phyloP scores from a whole-genome alignment of 805 yeast genomes.

The Starmerella asiatica region DNA sequence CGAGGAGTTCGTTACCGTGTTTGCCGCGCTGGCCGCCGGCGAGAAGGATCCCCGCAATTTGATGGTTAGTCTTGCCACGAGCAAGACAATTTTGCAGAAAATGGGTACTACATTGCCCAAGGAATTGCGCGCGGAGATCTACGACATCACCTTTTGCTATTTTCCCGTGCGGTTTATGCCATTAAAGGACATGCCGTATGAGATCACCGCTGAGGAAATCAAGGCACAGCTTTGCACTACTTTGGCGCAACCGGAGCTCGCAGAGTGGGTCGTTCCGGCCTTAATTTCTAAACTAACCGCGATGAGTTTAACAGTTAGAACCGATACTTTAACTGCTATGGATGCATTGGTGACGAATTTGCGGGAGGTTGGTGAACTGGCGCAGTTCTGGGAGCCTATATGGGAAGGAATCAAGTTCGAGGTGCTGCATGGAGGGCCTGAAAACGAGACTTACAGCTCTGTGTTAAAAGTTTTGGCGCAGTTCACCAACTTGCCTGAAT shows the following conservation, averaged over 20 bases:
- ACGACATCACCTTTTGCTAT: constrained; percentile 84
- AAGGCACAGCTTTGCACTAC: constrained; percentile 49
- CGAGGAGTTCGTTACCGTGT: constrained; percentile 38
- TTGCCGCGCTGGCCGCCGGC: constrained; percentile 58
- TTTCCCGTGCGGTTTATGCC: constrained; percentile 94
- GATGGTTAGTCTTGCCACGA: constrained; percentile 50
- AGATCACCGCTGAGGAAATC: constrained; percentile 61
- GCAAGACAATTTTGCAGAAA: constrained; percentile 33
- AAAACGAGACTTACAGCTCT: constrained; percentile 26
- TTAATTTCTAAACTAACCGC: constrained; percentile 62
- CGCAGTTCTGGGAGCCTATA: constrained; percentile 52
- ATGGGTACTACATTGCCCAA: constrained; percentile 29
- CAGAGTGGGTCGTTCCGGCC: constrained; percentile 62
- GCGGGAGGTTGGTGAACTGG: constrained; percentile 33
- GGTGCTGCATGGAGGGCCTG: constrained; percentile 66
- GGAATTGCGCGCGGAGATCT: constrained; percentile 47
- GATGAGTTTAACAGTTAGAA: constrained; percentile 30
- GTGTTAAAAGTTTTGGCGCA: constrained; percentile 18
- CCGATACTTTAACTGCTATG: constrained; percentile 59
- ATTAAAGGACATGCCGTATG: constrained; percentile 76
- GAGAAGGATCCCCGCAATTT: constrained; percentile 93
- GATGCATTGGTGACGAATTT: constrained; percentile 42
- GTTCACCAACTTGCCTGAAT: constrained; percentile 22
- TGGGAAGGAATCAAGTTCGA: constrained; percentile 88
- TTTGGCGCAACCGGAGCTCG: constrained; percentile 49